phyloP scores from a whole-genome alignment of 75 land plant genomes.

The Picea sitchensis region DNA sequence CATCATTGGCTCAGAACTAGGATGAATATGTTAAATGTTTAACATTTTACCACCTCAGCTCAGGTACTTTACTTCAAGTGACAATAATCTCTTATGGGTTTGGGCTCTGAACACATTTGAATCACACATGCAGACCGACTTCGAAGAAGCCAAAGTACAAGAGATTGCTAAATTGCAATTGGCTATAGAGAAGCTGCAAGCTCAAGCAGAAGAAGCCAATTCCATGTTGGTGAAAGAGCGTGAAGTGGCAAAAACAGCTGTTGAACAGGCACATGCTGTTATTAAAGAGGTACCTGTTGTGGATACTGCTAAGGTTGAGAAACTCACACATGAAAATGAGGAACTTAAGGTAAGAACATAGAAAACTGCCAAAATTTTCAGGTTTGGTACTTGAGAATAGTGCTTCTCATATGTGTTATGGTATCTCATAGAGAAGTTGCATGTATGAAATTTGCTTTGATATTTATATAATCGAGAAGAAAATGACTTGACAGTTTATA shows the following conservation, averaged over 20 bases:
- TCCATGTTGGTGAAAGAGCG: conserved; percentile 50
- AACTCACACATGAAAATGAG: conserved; percentile 52
- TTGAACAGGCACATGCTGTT: conserved; percentile 73
- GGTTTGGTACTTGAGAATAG: background rate
- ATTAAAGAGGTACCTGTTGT: conserved; percentile 68
- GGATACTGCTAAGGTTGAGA: conserved; percentile 58
- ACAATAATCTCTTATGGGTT: background rate
- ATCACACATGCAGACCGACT: conserved; percentile 53
- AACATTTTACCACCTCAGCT: background rate
- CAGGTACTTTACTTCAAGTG: background rate
- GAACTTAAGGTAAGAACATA: conserved; percentile 55
- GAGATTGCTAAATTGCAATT: conserved; percentile 76
- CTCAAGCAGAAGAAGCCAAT: conserved; percentile 59
- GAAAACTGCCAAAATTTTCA: background rate
- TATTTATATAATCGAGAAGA: background rate
- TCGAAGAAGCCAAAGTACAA: conserved; percentile 84
- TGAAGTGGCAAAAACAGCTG: conserved; percentile 61
- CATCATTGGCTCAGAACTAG: background rate
- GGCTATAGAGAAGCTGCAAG: conserved; percentile 60
- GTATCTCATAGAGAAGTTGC: background rate
- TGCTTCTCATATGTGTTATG: conserved; percentile 1
- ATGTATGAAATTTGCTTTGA: background rate
- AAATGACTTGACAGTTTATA: background rate
- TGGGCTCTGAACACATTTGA: background rate
- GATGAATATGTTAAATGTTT: background rate